A percentile compares a stretch with the other conserved stretches of the same genome.
These are phyloP conservation scores for Piedraia hortae DNA, from an alignment of 2,329 filamentous ascomycete species.

Conservation along the genomic window DNA sequence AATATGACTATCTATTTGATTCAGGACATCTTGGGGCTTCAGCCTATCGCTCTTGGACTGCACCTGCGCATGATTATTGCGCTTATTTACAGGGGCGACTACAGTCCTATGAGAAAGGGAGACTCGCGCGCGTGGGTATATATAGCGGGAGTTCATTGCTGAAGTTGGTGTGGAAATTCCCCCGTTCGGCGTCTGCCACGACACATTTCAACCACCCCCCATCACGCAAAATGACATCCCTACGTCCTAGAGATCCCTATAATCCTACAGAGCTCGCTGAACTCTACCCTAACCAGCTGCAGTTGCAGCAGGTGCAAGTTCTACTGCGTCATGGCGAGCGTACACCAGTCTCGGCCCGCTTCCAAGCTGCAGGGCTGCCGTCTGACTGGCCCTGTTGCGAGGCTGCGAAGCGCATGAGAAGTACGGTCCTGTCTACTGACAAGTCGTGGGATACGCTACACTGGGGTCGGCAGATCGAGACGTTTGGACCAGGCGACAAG, in stretches of 20 bases:
- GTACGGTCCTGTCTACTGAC: conserved; percentile 27
- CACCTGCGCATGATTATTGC: no score
- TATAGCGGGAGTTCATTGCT: no score
- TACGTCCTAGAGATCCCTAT: conserved; percentile 50
- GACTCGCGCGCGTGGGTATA: no score
- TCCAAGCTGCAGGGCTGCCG: conserved; percentile 31
- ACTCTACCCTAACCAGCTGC: conserved; percentile 55
- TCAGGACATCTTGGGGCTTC: no score
- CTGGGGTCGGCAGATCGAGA: conserved; percentile 51
- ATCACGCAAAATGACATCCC: conserved; percentile 38
- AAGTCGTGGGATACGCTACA: conserved; percentile 30
- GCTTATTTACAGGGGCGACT: no score
- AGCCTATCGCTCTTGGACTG: no score
- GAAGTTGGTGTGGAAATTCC: no score
- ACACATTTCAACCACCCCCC: background rate
- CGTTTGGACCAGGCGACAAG: conserved; percentile 30
- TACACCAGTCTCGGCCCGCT: conserved; percentile 65
- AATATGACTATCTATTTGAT: no score
- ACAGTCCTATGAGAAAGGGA: no score
- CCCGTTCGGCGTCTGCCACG: no score
- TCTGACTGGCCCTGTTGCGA: conserved; percentile 74
- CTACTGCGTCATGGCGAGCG: conserved; percentile 31
- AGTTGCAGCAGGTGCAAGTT: conserved; percentile 75
- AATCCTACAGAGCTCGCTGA: conserved; percentile 47
- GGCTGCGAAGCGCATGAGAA: conserved; percentile 41